Evolutionary conservation across 345 rosid species (phyloP).

Genomic region (Kandelia obovata): DNA sequence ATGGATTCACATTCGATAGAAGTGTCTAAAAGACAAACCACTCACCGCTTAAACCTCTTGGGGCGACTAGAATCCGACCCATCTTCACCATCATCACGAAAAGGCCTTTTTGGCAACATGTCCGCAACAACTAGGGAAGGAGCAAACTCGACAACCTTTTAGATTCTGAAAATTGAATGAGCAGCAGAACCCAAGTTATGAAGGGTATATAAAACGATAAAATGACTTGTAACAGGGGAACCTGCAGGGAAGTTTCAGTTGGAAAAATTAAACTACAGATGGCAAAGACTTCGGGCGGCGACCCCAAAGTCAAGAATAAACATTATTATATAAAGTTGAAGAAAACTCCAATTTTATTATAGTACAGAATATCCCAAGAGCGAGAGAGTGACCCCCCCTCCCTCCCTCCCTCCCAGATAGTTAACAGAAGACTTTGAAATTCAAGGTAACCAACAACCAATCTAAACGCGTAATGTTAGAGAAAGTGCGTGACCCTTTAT

Average conservation of each 20-base stretch:
- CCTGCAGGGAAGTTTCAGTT: neutral
- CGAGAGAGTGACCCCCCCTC: no score
- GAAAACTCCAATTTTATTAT: no score
- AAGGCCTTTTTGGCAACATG: constrained; percentile 11
- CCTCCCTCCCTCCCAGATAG: no score
- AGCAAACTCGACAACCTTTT: neutral
- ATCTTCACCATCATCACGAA: constrained; percentile 9
- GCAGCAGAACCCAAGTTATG: neutral
- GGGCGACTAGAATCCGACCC: neutral
- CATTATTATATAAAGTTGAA: neutral
- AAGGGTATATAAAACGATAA: neutral
- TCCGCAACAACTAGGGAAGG: neutral
- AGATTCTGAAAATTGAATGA: neutral
- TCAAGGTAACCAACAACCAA: no score
- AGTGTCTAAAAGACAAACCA: neutral
- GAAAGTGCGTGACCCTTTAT: no score
- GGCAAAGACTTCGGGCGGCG: neutral
- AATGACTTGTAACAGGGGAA: neutral
- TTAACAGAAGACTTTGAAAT: no score
- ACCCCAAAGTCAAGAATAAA: neutral
- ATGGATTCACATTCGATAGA: neutral
- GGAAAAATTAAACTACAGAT: neutral
- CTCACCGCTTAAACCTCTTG: constrained; percentile 25
- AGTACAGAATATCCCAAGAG: no score
- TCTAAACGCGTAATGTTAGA: no score